These are phyloP conservation scores for Cryoendolithus antarcticus DNA, from an alignment of 2,329 filamentous ascomycete genomes.

Conservation along the genomic window DNA sequence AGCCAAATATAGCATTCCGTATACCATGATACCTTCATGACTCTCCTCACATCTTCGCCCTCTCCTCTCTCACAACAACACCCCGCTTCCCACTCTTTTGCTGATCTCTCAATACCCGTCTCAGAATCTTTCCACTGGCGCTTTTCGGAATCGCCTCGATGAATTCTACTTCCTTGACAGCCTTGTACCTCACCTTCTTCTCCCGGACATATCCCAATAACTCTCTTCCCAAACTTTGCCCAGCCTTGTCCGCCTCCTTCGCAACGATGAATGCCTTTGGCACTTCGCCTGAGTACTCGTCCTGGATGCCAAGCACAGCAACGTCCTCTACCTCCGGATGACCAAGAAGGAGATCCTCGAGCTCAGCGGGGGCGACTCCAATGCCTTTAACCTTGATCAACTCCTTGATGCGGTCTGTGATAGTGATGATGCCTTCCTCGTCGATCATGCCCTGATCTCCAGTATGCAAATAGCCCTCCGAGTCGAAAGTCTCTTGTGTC, in stretches of 20 bases:
- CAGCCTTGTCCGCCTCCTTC: conserved; percentile 19
- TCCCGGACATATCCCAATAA: conserved; percentile 50
- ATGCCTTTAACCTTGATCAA: conserved; percentile 56
- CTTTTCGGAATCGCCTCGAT: conserved; percentile 60
- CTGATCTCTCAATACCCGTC: conserved; percentile 44
- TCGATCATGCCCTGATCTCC: conserved; percentile 44
- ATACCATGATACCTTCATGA: too few relatives aligned
- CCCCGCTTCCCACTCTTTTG: conserved; percentile 23
- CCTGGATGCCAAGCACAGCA: conserved; percentile 41
- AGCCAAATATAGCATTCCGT: too few relatives aligned
- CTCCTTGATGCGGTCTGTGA: conserved; percentile 50
- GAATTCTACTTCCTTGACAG: conserved; percentile 53
- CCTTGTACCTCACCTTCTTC: conserved; percentile 58
- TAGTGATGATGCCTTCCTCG: conserved; percentile 42
- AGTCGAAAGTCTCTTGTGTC: conserved; percentile 32
- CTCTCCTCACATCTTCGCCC: conserved; percentile 23
- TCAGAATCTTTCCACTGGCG: conserved; percentile 61
- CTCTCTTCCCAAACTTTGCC: conserved; percentile 28
- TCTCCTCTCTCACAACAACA: conserved; percentile 22
- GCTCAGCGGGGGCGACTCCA: conserved; percentile 48
- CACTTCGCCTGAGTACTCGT: conserved; percentile 44
- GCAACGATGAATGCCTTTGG: conserved; percentile 47
- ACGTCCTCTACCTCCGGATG: conserved; percentile 45
- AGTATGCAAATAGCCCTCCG: conserved; percentile 41
- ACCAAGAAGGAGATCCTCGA: conserved; percentile 48